phyloP scores from a whole-genome alignment of 2,329 filamentous ascomycete species.

The Stachybotrys elegans region DNA sequence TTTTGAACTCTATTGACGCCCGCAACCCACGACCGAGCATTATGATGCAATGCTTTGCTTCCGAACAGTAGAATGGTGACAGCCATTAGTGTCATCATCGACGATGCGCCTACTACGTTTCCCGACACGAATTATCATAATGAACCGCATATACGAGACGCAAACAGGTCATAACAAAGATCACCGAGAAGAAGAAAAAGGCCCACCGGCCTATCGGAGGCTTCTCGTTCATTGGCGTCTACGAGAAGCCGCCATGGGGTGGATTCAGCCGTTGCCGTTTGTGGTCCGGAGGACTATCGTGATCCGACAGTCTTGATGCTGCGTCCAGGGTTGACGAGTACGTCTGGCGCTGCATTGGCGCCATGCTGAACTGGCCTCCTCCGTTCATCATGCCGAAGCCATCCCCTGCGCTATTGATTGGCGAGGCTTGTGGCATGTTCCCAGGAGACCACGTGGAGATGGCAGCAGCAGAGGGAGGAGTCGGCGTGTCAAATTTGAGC shows the following conservation, averaged over 20 bases:
- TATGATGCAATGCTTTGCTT: too few species aligned
- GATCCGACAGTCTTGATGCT: constrained; percentile 21
- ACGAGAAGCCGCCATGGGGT: constrained; percentile 22
- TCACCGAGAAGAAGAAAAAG: too few species aligned
- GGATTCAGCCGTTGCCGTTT: constrained; percentile 46
- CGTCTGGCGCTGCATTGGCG: constrained; percentile 18
- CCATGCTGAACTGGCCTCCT: constrained; percentile 32
- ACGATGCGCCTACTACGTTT: too few species aligned
- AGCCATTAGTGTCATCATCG: too few species aligned
- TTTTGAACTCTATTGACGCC: too few species aligned
- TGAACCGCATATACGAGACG: too few species aligned
- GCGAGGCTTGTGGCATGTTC: constrained; percentile 46
- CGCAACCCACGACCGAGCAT: too few species aligned
- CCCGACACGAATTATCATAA: too few species aligned
- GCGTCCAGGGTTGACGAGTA: constrained; percentile 14
- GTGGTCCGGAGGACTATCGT: constrained; percentile 34
- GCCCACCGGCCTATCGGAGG: too few species aligned
- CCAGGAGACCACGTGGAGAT: constrained; percentile 47
- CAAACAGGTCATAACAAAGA: too few species aligned
- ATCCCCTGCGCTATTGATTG: constrained; percentile 34
- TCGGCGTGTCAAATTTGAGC: constrained; percentile 51
- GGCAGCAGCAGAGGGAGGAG: constrained; percentile 43
- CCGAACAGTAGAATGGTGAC: too few species aligned
- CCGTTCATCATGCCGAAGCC: constrained; percentile 41
- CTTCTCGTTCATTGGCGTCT: too few species aligned